Evolutionary conservation across 2,329 filamentous ascomycete genomes (phyloP).

Genomic region (Basipetospora sp.): DNA sequence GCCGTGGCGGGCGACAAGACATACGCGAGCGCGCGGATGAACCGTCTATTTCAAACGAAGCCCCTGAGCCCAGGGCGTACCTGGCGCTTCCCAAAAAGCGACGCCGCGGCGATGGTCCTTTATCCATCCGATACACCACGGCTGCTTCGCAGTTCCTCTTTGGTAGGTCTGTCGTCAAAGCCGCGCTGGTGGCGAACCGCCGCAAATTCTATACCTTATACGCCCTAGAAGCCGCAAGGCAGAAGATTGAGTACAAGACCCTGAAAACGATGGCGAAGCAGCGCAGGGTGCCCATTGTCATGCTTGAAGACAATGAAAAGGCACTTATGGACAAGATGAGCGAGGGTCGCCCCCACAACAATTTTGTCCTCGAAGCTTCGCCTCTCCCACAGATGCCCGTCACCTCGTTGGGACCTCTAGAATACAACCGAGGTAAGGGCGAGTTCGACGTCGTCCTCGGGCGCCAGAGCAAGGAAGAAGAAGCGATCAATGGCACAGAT

Average conservation of each 20-base stretch:
- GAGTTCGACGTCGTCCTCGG: conserved; percentile 47
- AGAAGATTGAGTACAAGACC: conserved; percentile 28
- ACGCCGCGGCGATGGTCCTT: conserved; percentile 9
- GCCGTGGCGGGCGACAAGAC: too few species aligned
- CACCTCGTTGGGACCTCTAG: conserved; percentile 36
- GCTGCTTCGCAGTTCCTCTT: conserved; percentile 87
- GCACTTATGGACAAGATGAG: conserved; percentile 72
- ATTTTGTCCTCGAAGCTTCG: conserved; percentile 73
- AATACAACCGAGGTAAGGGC: conserved; percentile 25
- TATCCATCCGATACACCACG: conserved; percentile 48
- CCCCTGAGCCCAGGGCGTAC: not conserved
- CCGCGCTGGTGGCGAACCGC: conserved; percentile 51
- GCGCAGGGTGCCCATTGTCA: conserved; percentile 38
- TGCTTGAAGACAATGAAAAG: conserved; percentile 46
- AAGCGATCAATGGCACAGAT: conserved; percentile 53
- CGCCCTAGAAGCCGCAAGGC: conserved; percentile 47
- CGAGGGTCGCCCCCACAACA: conserved; percentile 72
- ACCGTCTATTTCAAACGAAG: not conserved
- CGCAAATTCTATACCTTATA: conserved; percentile 78
- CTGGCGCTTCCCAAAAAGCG: not conserved
- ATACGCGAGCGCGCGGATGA: too few species aligned
- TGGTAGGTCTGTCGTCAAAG: conserved; percentile 64
- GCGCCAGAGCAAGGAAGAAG: conserved; percentile 61
- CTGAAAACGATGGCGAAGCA: conserved; percentile 32
- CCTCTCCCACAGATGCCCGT: conserved; percentile 62